phyloP scores from a whole-genome alignment of 2,329 filamentous ascomycete species.

The Cladophialophora exuberans region DNA sequence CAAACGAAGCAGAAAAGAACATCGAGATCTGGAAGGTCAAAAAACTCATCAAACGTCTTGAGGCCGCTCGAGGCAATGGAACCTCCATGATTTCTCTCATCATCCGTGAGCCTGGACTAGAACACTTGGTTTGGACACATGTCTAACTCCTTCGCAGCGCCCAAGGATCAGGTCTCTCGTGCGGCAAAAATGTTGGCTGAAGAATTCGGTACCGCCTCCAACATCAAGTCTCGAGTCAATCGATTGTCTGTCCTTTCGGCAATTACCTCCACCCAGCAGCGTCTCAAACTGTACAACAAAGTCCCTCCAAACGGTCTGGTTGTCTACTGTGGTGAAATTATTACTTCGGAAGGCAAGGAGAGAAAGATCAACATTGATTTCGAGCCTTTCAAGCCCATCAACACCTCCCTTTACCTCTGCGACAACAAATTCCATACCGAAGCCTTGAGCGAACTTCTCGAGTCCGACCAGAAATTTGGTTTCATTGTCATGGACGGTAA shows the following conservation, averaged over 20 bases:
- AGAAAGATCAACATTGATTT: conserved; percentile 99
- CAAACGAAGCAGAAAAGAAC: conserved; percentile 98
- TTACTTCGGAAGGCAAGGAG: conserved; percentile 98
- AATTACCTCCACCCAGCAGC: conserved; percentile 98
- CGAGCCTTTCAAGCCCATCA: conserved; percentile 99
- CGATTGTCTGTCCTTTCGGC: conserved; percentile 95
- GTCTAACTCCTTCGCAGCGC: conserved; percentile 60
- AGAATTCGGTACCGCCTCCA: conserved; percentile 99
- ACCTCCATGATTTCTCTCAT: conserved; percentile 99
- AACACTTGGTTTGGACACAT: neutral
- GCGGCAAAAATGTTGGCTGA: conserved; percentile 99
- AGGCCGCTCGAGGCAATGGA: conserved; percentile 95
- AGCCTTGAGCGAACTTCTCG: conserved; percentile 91
- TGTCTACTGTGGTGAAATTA: conserved; percentile 99
- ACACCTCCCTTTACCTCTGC: conserved; percentile 97
- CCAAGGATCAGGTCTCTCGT: conserved; percentile 96
- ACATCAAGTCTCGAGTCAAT: conserved; percentile 99
- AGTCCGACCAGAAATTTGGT: conserved; percentile 98
- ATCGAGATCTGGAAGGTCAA: conserved; percentile 91
- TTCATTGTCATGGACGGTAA: conserved; percentile 99
- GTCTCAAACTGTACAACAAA: conserved; percentile 98
- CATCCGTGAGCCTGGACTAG: conserved; percentile 70
- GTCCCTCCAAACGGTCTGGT: conserved; percentile 97
- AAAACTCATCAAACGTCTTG: conserved; percentile 98
- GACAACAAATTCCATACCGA: conserved; percentile 99